A percentile compares a stretch with the other conserved stretches of the same genome.
Conservation (phyloP, 1,139 yeast species). For the Saccharomyces pastorianus region DNA sequence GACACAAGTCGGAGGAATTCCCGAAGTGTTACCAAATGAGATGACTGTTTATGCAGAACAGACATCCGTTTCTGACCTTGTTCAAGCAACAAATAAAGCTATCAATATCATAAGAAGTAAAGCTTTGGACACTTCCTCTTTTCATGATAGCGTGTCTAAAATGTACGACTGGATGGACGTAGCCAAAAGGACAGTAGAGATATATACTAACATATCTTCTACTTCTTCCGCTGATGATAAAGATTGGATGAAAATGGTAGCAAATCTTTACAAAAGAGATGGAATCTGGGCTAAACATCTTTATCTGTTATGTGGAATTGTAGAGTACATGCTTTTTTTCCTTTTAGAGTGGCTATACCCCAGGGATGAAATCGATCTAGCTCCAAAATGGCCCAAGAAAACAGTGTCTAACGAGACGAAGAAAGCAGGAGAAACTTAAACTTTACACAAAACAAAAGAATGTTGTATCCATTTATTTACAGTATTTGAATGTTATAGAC, state of each 20-base stretch:
- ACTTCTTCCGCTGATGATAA: slow-evolving; percentile 34
- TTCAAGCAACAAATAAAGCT: slow-evolving; percentile 59
- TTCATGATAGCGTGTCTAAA: slow-evolving; percentile 66
- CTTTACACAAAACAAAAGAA: not conserved
- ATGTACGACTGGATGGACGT: slow-evolving; percentile 95
- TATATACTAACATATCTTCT: slow-evolving; percentile 48
- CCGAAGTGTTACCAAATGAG: slow-evolving; percentile 86
- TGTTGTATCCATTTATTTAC: not conserved
- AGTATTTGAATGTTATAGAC: not conserved
- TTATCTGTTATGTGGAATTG: slow-evolving; percentile 68
- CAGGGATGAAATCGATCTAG: slow-evolving; percentile 55
- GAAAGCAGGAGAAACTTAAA: not conserved
- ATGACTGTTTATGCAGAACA: slow-evolving; percentile 93
- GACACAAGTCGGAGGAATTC: slow-evolving; percentile 95
- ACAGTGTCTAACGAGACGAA: not conserved
- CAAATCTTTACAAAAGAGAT: slow-evolving; percentile 54
- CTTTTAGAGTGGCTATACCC: slow-evolving; percentile 71
- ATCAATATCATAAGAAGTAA: slow-evolving; percentile 50
- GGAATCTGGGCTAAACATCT: slow-evolving; percentile 83
- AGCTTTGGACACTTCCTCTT: slow-evolving; percentile 58
- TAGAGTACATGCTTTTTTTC: slow-evolving; percentile 60
- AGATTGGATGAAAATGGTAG: slow-evolving; percentile 46
- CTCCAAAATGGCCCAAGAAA: slow-evolving; percentile 62
- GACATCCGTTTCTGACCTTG: slow-evolving; percentile 64
- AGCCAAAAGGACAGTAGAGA: slow-evolving; percentile 76